These are phyloP conservation scores for Conidiobolus incongruus DNA, from an alignment of 371 early-diverging fungal genomes.

Conservation along the genomic window DNA sequence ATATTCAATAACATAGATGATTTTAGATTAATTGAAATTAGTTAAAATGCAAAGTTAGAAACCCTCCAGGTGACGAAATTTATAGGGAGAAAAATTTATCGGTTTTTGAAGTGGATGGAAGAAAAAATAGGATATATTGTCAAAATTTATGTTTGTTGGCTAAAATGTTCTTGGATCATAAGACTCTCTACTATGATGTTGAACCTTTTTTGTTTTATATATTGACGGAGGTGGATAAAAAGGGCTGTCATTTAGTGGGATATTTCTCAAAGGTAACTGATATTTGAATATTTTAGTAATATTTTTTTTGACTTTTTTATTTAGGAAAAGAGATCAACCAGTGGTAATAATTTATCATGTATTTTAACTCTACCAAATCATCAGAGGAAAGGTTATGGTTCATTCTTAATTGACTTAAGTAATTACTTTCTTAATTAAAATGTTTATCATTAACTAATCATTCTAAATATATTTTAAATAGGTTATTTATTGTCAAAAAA, in stretches of 20 bases:
- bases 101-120: constrained; percentile 88
- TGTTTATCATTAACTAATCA: constrained; percentile 11
- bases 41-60: constrained; percentile 49
- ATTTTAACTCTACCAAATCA: constrained; percentile 89
- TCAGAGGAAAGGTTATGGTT: constrained; percentile 97
- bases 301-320: neutral
- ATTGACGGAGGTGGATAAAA: constrained; percentile 52
- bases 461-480: constrained; percentile 12
- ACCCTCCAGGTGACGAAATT: constrained; percentile 98
- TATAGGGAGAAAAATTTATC: constrained; percentile 77
- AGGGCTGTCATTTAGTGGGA: constrained; percentile 87
- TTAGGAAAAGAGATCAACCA: constrained; percentile 76
- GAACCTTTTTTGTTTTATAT: constrained; percentile 98
- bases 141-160: constrained; percentile 93
- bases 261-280: constrained; percentile 98
- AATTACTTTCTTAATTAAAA: too few species aligned
- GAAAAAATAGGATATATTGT: constrained; percentile 64
- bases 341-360: constrained; percentile 95
- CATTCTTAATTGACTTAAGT: constrained; percentile 88
- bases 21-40: constrained; percentile 5
- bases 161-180: constrained; percentile 99
- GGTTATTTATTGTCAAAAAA: constrained; percentile 62
- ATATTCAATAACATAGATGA: neutral
- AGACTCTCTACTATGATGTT: too few species aligned
- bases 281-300: neutral